Evolutionary conservation across 2,329 filamentous ascomycete species (phyloP), one percentile per base, ranked within the genome.

Genomic region (Diaporthe velutina): DNA sequence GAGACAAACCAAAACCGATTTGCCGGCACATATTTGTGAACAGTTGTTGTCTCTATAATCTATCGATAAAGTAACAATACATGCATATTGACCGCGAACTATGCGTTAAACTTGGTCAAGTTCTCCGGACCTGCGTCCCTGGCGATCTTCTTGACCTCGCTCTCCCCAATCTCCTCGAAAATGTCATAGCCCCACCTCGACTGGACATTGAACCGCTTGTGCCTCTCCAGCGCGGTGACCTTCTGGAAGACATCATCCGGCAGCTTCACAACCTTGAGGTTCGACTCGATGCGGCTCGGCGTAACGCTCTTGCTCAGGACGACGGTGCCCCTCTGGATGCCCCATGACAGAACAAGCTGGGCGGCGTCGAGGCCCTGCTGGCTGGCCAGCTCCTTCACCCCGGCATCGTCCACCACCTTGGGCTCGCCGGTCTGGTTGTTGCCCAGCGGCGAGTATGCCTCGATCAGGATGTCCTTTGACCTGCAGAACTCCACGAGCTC

Each of bases 391-490:
- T 85, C 84, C 75, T 86, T 83, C 30, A 90, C 84, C 45, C 85
- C 83, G 8, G 85, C 83, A 74, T 87, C 88, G 78, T 88, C 87
- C 74, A 90, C 83, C 3, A 87, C 84, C 35, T 87, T 84, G 12
- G 87, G 84, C 76, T 67, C 61, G 12, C 61, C 61, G 3, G 61
- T 67, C 64, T 68, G 64, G 64, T 68, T 90, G 82, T 90, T 90
- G 19, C 88, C 91, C 30, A 93, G 88, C 5, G 92, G 91, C 54
- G 90, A 92, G 83, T 93, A 93, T 6, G 91, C 91, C 78, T 90
- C 88, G 61, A 93, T 82, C 75, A 90, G 84, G 76, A 93, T 93
- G 75, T 85, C 85, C 81, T 92, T 89, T 77, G 86, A 81, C 71
- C 88, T 83, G 83, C 88, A 91, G 82, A 88, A 91, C 19, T 87